Evolutionary conservation across 306 rosid species (phyloP), one percentile per base, ranked within the genome.

Genomic region (Pyrus bretschneideri): DNA sequence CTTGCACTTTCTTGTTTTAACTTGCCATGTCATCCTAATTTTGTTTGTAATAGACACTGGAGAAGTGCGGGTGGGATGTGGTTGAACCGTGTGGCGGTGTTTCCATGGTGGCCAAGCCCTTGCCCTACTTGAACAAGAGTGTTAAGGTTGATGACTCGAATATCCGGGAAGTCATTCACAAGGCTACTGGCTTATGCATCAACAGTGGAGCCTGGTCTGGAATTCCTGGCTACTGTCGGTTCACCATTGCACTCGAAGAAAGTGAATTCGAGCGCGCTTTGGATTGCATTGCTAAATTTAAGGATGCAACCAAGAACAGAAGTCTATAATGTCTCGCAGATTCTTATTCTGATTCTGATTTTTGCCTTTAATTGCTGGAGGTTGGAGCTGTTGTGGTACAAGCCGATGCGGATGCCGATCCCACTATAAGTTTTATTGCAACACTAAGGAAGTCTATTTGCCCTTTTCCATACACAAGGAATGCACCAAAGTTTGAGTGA

Each of bases 181-280:
- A 81, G 82, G 80, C 87, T 82, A 95, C 97, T 42, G 99, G 96
- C 49, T 81, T 95, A 75, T 92, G 97, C 92, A 91, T 92, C 88
- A 95, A 95, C 63, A 88, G 97, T 72, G 87, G 97, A 84, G 88
- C 83, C 14, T 95, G 97, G 99, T 92, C 99, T 33, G 97, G 97
- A 74, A 89, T 95, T 79, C 97, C 97, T 66, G 93, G 97, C 79
- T 95, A 87, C 82, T 95, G 99, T 74, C 89, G 97, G 54, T 89
- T 95, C 86, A 89, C 91, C 63, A 81, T 89, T 73, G 97, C 97
- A 5, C 77, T 92, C 72, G 97, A 90, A 85, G 97, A 95, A 72
- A 83, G 74, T 69, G 93, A 90, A 67, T 95, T 92, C 76, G 81
- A 81, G 49, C 84, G 79, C 71, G 99, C 97, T n/a, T 81, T 95